Base-by-base conservation (phyloP, 2,329 filamentous ascomycete species). In the Fusarium foetens region DNA sequence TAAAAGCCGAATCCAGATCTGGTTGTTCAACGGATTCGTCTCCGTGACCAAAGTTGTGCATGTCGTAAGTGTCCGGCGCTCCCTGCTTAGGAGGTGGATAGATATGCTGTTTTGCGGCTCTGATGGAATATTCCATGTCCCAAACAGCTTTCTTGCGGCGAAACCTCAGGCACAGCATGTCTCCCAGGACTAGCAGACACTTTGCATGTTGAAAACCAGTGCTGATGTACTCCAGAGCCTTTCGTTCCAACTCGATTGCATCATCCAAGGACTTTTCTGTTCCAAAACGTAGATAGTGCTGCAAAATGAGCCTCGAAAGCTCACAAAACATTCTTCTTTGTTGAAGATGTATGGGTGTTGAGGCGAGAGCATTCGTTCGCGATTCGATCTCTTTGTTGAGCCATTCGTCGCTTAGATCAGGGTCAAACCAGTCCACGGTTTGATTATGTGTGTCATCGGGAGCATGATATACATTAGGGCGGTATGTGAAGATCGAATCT, bases 1-100 rank as follows among this genome's bases (percentile, higher is more conserved):
- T 2, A 6, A 52, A 25, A 0, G 46, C 12, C 0, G 45, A n/a
- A 14, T 8, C 4, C 8, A 9, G 4, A 9, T 10, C 21, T 12
- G 33, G 0, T 5, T 31, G 12, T 6, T 51, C 46, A 1, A 19
- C 3, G 1, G 10, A 0, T 13, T 5, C 29, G 5, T 6, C 16
- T 13, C 5, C 0, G 19, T 9, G 10, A 19, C 23, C 48, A 21
- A 25, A 25, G 17, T 3, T 46, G 13, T 14, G n/a, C 13, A 4
- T 43, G 8, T 27, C 11, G 6, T 41, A 12, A 2, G 19, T 31
- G 9, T 21, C 6, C 7, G 45, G 27, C 16, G 21, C 6, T n/a
- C 5, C 10, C 10, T 49, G 27, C 2, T 14, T 3, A 0, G 48
- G 31, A 1, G 14, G 31, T 33, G n/a, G 43, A 52, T 52, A 52